Evolutionary conservation across 2,329 filamentous ascomycete species (phyloP), one percentile per base, ranked within the genome.

Genomic region (Kalaharituber pfeilii): DNA sequence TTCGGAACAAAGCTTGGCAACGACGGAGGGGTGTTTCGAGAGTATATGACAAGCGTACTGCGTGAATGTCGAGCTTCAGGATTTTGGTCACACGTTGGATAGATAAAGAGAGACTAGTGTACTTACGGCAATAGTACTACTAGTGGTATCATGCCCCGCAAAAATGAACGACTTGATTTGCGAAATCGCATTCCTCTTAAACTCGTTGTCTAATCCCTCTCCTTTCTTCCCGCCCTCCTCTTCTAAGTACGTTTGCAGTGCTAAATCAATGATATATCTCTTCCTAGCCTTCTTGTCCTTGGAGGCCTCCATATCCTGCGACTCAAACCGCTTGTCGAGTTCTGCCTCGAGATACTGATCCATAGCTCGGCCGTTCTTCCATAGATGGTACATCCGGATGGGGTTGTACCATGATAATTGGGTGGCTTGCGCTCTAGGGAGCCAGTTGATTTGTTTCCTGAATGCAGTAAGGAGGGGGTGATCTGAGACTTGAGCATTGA

Each of bases 1-100:
- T 62, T 80, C 77, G 22, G 67, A 63, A 24, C 69, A 65, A 27
- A 74, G 66, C 2, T 65, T 65, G 2, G 58, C 59, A 26, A 69
- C 62, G 18, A 63, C 62, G 5, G 63, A 55, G 1, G 67, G 67
- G 49, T 68, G 54, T 27, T 65, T 62, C 30, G 66, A 65, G 3
- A 72, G 67, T 28, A 70, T 66, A 61, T 72, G 69, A 54, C 67
- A 66, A 22, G 65, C 64, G 57, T 69, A 71, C 50, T 52, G 29
- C 33, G 13, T 47, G 22, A 22, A 22, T 5, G 42, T 47, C 25
- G n/a, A 47, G 42, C 22, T 47, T 47, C 27, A 33, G 24, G 26
- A 33, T 27, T 26, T 13, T 39, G 50, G 26, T 18, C 4, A 27
- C 11, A 52, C n/a, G 42, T 39, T 3, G 15, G 29, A 11, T 26